A percentile compares a stretch with the other conserved stretches of the same genome.
phyloP scores from a whole-genome alignment of 345 rosid genomes.

The Arabidopsis arenosa region DNA sequence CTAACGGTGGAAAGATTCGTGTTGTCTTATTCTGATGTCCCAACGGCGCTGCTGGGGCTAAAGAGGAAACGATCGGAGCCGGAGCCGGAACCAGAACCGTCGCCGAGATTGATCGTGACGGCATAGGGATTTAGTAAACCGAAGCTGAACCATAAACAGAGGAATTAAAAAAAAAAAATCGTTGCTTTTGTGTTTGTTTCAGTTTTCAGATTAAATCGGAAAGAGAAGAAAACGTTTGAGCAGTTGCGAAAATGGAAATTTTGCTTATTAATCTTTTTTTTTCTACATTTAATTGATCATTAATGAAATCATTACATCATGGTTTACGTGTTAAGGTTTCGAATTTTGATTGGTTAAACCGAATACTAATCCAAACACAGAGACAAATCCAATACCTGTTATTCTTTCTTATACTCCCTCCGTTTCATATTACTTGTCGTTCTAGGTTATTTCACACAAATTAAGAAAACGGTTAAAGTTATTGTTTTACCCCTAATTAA shows the following conservation, averaged over 20 bases:
- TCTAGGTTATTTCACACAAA: no score
- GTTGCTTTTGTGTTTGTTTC: background rate
- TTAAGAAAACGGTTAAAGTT: no score
- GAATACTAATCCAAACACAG: background rate
- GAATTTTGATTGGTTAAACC: conserved; percentile 3
- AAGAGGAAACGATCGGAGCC: background rate
- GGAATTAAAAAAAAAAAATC: background rate
- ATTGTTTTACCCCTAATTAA: no score
- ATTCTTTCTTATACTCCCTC: no score
- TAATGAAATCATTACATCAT: background rate
- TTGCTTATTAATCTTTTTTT: background rate
- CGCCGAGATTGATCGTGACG: conserved; percentile 53
- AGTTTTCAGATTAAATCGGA: conserved; percentile 29
- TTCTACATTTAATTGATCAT: background rate
- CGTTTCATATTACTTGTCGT: no score
- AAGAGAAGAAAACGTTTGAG: conserved; percentile 9
- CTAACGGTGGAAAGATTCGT: conserved; percentile 37
- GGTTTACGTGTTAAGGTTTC: background rate
- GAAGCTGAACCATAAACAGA: conserved; percentile 33
- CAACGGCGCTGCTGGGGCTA: background rate
- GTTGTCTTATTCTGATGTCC: conserved; percentile 31
- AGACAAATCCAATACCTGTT: background rate
- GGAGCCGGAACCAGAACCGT: conserved; percentile 26
- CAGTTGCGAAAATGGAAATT: conserved; percentile 19
- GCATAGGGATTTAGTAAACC: conserved; percentile 43